These are phyloP conservation scores for Rostrohypoxylon terebratum DNA, from an alignment of 495 filamentous ascomycete species.

Conservation along the genomic window DNA sequence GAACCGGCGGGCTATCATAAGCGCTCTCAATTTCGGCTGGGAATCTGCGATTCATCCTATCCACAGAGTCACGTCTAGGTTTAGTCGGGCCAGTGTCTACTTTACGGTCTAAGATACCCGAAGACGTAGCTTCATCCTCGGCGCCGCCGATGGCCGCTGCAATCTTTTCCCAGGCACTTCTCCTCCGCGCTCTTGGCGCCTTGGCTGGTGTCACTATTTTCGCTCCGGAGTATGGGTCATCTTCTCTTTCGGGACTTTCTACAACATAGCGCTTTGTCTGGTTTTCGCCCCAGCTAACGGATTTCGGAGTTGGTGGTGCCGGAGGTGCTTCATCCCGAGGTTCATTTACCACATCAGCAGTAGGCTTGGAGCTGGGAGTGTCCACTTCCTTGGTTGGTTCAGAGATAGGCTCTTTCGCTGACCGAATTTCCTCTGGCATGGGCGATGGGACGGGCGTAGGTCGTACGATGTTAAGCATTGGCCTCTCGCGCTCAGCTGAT, in stretches of 20 bases:
- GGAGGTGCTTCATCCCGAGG: slow-evolving; percentile 44
- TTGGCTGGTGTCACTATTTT: slow-evolving; percentile 43
- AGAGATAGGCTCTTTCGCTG: slow-evolving; percentile 21
- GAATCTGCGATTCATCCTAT: slow-evolving; percentile 34
- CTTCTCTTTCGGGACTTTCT: slow-evolving; percentile 61
- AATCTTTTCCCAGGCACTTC: slow-evolving; percentile 56
- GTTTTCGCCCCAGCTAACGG: slow-evolving; percentile 70
- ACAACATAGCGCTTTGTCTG: slow-evolving; percentile 71
- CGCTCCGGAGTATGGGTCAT: slow-evolving; percentile 44
- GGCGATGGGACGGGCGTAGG: slow-evolving; percentile 64
- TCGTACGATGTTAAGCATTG: slow-evolving; percentile 63
- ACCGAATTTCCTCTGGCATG: slow-evolving; percentile 51
- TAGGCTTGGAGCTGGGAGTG: slow-evolving; percentile 1
- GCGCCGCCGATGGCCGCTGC: slow-evolving; percentile 55
- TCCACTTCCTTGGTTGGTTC: slow-evolving; percentile 32
- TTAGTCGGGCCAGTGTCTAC: slow-evolving; percentile 28
- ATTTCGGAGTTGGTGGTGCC: slow-evolving; percentile 54
- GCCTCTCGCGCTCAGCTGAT: slow-evolving; percentile 62
- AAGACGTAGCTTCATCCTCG: slow-evolving; percentile 45
- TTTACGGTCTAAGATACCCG: slow-evolving; percentile 27
- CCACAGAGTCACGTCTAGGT: slow-evolving; percentile 33
- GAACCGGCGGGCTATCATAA: slow-evolving; percentile 51
- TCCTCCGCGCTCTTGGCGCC: slow-evolving; percentile 48
- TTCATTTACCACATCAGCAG: slow-evolving; percentile 24
- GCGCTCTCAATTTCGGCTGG: slow-evolving; percentile 36